phyloP scores from a whole-genome alignment of 2,329 filamentous ascomycete genomes.

The Dothideomycetes sp. region DNA sequence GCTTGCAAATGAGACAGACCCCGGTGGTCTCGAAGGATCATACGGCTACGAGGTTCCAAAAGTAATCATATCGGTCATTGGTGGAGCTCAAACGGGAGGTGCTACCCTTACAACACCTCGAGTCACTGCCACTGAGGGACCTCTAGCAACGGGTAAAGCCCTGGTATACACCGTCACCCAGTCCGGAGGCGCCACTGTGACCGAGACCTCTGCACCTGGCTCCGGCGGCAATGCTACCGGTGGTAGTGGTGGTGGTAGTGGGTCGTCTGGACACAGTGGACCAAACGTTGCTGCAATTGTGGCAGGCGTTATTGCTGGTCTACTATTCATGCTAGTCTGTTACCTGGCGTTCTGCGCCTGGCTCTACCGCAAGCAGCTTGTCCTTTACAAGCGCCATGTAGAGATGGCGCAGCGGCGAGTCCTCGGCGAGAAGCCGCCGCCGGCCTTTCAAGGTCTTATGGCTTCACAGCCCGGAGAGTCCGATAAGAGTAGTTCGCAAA shows the following conservation, averaged over 20 bases:
- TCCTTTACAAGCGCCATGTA: conserved; percentile 59
- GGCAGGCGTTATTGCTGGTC: conserved; percentile 52
- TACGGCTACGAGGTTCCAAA: conserved; percentile 61
- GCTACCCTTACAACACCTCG: conserved; percentile 59
- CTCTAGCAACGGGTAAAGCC: conserved; percentile 58
- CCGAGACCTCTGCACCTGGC: conserved; percentile 23
- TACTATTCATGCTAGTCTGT: conserved; percentile 48
- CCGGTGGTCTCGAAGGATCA: conserved; percentile 46
- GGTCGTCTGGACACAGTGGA: conserved; percentile 21
- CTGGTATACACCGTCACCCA: conserved; percentile 58
- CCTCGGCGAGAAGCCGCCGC: conserved; percentile 25
- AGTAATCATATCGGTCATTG: conserved; percentile 53
- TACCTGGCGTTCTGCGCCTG: conserved; percentile 64
- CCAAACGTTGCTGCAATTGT: conserved; percentile 45
- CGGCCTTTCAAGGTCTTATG: conserved; percentile 19
- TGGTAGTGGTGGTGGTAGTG: conserved; percentile 32
- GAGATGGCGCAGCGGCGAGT: conserved; percentile 51
- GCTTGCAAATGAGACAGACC: conserved; percentile 30
- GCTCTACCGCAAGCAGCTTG: conserved; percentile 61
- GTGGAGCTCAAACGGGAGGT: conserved; percentile 53
- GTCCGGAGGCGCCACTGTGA: conserved; percentile 35
- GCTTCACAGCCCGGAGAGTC: conserved; percentile 14
- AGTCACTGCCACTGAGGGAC: conserved; percentile 53
- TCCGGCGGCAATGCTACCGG: conserved; percentile 18
- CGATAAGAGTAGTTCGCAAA: neutral